Percentiles rank a stretch among this genome's conserved stretches.
phyloP scores from a whole-genome alignment of 768 basidiomycete species.

The Psilocybe cyanescens region DNA sequence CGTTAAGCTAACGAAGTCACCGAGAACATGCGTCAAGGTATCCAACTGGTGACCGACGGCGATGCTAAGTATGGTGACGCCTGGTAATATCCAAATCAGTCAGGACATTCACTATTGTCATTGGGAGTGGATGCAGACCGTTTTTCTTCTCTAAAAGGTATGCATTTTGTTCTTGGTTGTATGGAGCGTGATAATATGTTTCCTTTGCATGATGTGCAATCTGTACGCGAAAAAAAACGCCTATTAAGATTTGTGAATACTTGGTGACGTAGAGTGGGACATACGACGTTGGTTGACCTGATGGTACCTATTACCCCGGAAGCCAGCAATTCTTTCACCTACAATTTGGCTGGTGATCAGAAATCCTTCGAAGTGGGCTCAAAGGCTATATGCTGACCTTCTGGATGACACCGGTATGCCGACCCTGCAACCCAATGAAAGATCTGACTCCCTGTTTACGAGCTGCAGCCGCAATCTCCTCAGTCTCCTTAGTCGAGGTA shows the following conservation, averaged over 20 bases:
- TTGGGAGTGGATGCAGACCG: not conserved
- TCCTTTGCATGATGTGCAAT: not conserved
- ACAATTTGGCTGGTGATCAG: slow-evolving; percentile 2
- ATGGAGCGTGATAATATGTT: not conserved
- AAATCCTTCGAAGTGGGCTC: not conserved
- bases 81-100: not conserved
- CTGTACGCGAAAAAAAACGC: not conserved
- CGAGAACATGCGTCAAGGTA: slow-evolving; percentile 32
- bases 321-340: slow-evolving; percentile 5
- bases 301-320: slow-evolving; percentile 3
- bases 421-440: slow-evolving; percentile 30
- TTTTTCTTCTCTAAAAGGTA: not conserved
- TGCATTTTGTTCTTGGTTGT: not conserved
- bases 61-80: not conserved
- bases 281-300: slow-evolving; percentile 2
- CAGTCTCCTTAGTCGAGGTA: slow-evolving; percentile 30
- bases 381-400: slow-evolving; percentile 28
- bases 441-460: slow-evolving; percentile 31
- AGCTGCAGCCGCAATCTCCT: slow-evolving; percentile 36
- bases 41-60: slow-evolving; percentile 32
- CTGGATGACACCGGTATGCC: slow-evolving; percentile 15
- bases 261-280: not conserved
- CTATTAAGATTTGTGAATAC: not conserved
- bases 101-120: not conserved
- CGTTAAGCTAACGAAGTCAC: slow-evolving; percentile 32